Percentiles rank a stretch among this genome's conserved stretches.
Conservation (phyloP, 768 basidiomycete species). For the Boletus rubescentipes region DNA sequence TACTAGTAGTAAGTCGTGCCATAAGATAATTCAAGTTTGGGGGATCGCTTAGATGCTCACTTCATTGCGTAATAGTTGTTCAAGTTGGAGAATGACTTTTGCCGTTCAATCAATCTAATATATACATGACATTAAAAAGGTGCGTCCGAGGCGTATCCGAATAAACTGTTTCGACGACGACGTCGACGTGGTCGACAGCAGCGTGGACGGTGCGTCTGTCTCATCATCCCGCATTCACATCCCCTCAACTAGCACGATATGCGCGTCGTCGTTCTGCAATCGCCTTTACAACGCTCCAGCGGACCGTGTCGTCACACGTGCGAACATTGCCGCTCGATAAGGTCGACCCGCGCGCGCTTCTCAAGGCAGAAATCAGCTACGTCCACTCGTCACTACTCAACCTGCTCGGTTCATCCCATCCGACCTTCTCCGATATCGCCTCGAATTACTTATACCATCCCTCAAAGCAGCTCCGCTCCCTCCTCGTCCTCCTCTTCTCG, state of each 20-base stretch:
- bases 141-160: neutral
- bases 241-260: conserved; percentile 12
- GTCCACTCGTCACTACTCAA: conserved; percentile 71
- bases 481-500: conserved; percentile 85
- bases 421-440: conserved; percentile 82
- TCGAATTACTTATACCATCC: conserved; percentile 89
- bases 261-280: conserved; percentile 41
- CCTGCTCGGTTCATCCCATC: conserved; percentile 87
- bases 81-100: too few species aligned
- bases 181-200: conserved; percentile 18
- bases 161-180: conserved; percentile 1
- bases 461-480: conserved; percentile 87
- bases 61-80: too few species aligned
- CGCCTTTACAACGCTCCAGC: conserved; percentile 37
- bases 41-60: too few species aligned
- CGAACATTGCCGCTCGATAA: conserved; percentile 16
- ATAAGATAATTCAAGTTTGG: too few species aligned
- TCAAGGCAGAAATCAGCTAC: conserved; percentile 69
- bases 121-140: too few species aligned
- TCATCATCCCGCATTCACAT: conserved; percentile 4
- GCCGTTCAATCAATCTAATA: too few species aligned
- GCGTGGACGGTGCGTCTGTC: conserved; percentile 16
- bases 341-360: conserved; percentile 65
- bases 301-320: conserved; percentile 3
- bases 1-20: too few species aligned